Conservation (phyloP, 257 asterid genomes). For the Henckelia pumila region DNA sequence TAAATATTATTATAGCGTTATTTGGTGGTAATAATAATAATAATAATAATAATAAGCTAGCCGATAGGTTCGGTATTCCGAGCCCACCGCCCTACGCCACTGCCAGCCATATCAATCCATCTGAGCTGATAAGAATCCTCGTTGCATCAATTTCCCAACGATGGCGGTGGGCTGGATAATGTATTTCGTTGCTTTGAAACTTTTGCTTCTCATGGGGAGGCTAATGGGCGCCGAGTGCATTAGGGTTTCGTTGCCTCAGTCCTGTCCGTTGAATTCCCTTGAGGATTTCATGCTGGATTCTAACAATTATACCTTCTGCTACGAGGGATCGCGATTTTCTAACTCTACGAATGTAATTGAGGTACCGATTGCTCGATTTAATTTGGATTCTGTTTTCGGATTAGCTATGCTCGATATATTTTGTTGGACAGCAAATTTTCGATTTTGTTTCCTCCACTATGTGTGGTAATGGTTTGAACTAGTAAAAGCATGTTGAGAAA, state of each 20-base stretch:
- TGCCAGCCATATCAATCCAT: too few species aligned
- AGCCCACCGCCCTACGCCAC: too few species aligned
- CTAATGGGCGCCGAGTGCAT: constrained; percentile 42
- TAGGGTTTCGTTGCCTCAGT: constrained; percentile 42
- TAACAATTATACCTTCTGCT: constrained; percentile 40
- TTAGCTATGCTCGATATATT: neutral
- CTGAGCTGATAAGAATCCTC: too few species aligned
- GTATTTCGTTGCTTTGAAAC: constrained; percentile 41
- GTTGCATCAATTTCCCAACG: neutral
- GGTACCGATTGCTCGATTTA: constrained; percentile 28
- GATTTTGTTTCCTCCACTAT: too few species aligned
- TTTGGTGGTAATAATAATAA: too few species aligned
- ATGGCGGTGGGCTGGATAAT: constrained; percentile 43
- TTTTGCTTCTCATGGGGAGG: constrained; percentile 42
- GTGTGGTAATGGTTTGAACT: too few species aligned
- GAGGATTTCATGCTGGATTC: constrained; percentile 55
- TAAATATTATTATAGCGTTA: too few species aligned
- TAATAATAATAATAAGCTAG: too few species aligned
- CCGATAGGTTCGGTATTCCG: too few species aligned
- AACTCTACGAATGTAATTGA: constrained; percentile 53
- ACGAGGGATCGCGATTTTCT: constrained; percentile 37
- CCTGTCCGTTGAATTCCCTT: constrained; percentile 54
- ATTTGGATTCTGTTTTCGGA: neutral
- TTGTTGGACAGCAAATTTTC: neutral
- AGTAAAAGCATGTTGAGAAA: too few species aligned